phyloP scores from a whole-genome alignment of 331 rosid genomes.

The Saraca asoca region DNA sequence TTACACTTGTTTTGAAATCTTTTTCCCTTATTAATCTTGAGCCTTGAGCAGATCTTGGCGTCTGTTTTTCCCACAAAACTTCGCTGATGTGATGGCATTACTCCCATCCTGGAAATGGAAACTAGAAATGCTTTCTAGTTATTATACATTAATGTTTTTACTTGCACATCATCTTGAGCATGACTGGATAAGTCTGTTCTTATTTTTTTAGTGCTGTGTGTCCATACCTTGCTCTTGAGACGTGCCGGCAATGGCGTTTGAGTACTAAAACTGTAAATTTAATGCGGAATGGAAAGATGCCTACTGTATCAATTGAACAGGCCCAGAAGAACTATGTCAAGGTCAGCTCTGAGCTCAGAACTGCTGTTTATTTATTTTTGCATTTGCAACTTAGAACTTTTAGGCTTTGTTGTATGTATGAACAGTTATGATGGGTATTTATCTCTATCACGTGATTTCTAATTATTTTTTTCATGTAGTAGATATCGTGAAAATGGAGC shows the following conservation, averaged over 20 bases:
- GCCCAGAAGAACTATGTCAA: slow-evolving; percentile 96
- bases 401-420: background rate
- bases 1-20: slow-evolving; percentile 27
- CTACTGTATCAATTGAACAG: slow-evolving; percentile 96
- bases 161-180: slow-evolving; percentile 19
- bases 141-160: no score
- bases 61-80: slow-evolving; percentile 14
- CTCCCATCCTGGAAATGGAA: slow-evolving; percentile 28
- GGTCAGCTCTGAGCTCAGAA: slow-evolving; percentile 50
- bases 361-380: slow-evolving; percentile 8
- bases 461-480: slow-evolving; percentile 9
- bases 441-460: background rate
- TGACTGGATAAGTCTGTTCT: slow-evolving; percentile 24
- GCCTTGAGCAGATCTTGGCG: slow-evolving; percentile 13
- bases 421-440: slow-evolving; percentile 17
- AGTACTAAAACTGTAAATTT: slow-evolving; percentile 89
- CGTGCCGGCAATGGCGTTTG: slow-evolving; percentile 99
- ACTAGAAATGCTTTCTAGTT: slow-evolving; percentile 1
- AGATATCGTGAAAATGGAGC: background rate
- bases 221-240: slow-evolving; percentile 97
- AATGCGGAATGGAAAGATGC: slow-evolving; percentile 98
- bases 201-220: slow-evolving; percentile 78
- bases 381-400: background rate
- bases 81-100: slow-evolving; percentile 23
- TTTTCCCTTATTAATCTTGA: slow-evolving; percentile 15